phyloP scores from a whole-genome alignment of 768 basidiomycete genomes.

The Terana coerulea region DNA sequence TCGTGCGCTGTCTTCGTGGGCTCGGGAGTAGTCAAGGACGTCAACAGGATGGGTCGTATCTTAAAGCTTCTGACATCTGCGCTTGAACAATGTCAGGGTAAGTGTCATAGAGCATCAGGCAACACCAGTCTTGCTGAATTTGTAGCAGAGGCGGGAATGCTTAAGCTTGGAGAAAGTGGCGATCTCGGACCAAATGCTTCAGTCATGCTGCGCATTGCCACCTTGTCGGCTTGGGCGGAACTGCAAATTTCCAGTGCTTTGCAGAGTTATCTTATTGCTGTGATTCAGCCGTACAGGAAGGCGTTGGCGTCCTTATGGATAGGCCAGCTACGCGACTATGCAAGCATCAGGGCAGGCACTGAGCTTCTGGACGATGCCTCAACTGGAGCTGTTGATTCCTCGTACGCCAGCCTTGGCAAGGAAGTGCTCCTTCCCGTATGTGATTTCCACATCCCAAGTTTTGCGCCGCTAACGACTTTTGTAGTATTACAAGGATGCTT shows the following conservation, averaged over 20 bases:
- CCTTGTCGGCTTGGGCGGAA: slow-evolving; percentile 94
- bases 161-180: slow-evolving; percentile 81
- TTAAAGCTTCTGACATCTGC: slow-evolving; percentile 84
- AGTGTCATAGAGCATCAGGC: slow-evolving; percentile 4
- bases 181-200: slow-evolving; percentile 93
- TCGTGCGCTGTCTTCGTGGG: slow-evolving; percentile 96
- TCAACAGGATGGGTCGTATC: slow-evolving; percentile 89
- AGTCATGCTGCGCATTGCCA: slow-evolving; percentile 90
- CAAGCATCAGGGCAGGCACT: slow-evolving; percentile 83
- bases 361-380: slow-evolving; percentile 78
- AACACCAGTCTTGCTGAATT: slow-evolving; percentile 1
- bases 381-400: slow-evolving; percentile 71
- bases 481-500: slow-evolving; percentile 85
- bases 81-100: slow-evolving; percentile 88
- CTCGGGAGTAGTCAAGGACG: slow-evolving; percentile 89
- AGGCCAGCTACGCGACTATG: slow-evolving; percentile 86
- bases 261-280: slow-evolving; percentile 73
- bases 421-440: slow-evolving; percentile 89
- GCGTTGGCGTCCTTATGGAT: slow-evolving; percentile 85
- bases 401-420: slow-evolving; percentile 83
- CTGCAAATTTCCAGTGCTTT: slow-evolving; percentile 73
- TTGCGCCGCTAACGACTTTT: too few relatives aligned
- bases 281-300: slow-evolving; percentile 76
- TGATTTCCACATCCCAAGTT: too few relatives aligned
- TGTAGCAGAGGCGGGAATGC: slow-evolving; percentile 75